Evolutionary conservation across 1,139 yeast species (phyloP).

Genomic region (Hanseniaspora gamundiae): DNA sequence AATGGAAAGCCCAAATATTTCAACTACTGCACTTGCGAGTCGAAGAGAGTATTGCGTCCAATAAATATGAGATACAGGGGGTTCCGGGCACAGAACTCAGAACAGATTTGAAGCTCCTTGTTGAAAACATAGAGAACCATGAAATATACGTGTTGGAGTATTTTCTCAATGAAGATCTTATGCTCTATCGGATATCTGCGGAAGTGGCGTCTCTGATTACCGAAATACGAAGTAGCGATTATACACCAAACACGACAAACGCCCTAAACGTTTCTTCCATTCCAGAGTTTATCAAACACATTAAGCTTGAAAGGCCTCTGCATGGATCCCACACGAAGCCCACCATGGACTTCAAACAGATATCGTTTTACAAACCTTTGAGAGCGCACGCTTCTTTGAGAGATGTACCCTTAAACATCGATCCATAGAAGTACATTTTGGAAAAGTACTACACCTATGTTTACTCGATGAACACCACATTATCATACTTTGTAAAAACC

Average conservation of each 20-base stretch:
- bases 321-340: not conserved
- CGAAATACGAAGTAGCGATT: not conserved
- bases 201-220: not conserved
- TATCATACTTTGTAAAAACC: not conserved
- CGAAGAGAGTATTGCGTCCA: constrained; percentile 5
- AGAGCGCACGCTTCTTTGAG: not conserved
- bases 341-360: not conserved
- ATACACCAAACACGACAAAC: not conserved
- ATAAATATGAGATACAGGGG: constrained; percentile 4
- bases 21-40: not conserved
- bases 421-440: not conserved
- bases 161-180: not conserved
- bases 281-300: not conserved
- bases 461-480: not conserved
- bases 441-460: not conserved
- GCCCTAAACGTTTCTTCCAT: not conserved
- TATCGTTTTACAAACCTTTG: not conserved
- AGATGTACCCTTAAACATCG: not conserved
- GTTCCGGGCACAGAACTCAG: not conserved
- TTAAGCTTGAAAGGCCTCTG: not conserved
- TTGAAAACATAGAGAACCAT: not conserved
- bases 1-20: constrained; percentile 2
- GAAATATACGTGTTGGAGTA: not conserved
- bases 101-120: not conserved
- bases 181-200: not conserved